Conservation (phyloP, 2,329 filamentous ascomycete genomes). For the Penicillium brasilianum region DNA sequence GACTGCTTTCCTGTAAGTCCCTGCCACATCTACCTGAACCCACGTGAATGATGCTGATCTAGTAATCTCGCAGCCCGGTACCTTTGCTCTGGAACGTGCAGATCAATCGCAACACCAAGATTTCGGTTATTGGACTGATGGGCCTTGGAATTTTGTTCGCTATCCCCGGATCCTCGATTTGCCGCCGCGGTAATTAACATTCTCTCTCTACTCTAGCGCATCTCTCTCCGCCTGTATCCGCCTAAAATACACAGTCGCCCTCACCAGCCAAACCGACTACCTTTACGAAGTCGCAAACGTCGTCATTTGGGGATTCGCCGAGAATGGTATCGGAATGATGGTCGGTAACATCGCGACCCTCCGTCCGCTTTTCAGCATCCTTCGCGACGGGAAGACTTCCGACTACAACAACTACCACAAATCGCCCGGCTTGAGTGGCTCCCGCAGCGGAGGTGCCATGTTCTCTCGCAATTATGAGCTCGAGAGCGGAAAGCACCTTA, state of each 20-base stretch:
- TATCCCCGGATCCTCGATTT: not conserved
- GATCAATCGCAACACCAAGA: not conserved
- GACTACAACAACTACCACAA: conserved; percentile 15
- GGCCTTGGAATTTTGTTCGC: not conserved
- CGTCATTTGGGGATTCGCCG: conserved; percentile 55
- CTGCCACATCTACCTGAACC: not conserved
- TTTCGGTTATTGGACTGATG: not conserved
- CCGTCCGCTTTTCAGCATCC: conserved; percentile 49
- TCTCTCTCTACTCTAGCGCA: not conserved
- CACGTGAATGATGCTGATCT: not conserved
- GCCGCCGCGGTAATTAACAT: not conserved
- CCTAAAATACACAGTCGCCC: conserved; percentile 50
- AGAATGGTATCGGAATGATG: conserved; percentile 57
- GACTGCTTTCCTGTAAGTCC: not conserved
- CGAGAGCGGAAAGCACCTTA: conserved; percentile 20
- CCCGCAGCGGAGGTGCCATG: not conserved
- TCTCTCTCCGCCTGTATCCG: conserved; percentile 41
- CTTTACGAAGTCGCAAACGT: conserved; percentile 50
- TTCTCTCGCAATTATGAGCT: conserved; percentile 4
- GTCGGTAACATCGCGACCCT: conserved; percentile 55
- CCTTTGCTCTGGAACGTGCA: not conserved
- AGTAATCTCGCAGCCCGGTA: not conserved
- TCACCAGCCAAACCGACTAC: conserved; percentile 47
- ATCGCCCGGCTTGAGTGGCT: not conserved
- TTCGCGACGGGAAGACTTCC: conserved; percentile 26